Conservation (phyloP, 495 filamentous ascomycete species). For the Trichoderma virens region DNA sequence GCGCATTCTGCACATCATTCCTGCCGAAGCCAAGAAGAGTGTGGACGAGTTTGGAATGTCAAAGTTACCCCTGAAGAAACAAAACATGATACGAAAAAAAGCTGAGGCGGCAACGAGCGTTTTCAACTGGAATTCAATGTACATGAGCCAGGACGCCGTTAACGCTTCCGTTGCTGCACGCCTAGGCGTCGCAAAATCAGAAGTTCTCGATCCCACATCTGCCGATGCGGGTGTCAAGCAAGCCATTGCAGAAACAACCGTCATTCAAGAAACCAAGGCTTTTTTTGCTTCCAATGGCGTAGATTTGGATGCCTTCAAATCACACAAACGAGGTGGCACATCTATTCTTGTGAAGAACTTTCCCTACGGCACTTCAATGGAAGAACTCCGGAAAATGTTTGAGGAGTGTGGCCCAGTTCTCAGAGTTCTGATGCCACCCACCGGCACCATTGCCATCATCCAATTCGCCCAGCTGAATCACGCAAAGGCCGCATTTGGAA, state of each 20-base stretch:
- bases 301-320: conserved; percentile 84
- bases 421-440: conserved; percentile 81
- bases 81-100: conserved; percentile 79
- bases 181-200: conserved; percentile 79
- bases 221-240: conserved; percentile 92
- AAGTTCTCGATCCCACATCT: conserved; percentile 87
- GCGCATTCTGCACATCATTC: conserved; percentile 80
- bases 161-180: conserved; percentile 84
- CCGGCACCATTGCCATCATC: conserved; percentile 85
- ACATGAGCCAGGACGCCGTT: conserved; percentile 96
- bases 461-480: conserved; percentile 72
- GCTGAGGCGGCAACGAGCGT: conserved; percentile 62
- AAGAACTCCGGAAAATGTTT: conserved; percentile 59
- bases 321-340: conserved; percentile 70
- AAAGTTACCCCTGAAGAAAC: conserved; percentile 88
- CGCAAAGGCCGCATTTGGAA: conserved; percentile 71
- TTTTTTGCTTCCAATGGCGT: conserved; percentile 85
- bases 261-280: conserved; percentile 91
- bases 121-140: conserved; percentile 96
- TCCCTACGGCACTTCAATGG: conserved; percentile 64
- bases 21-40: conserved; percentile 68
- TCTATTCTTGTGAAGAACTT: conserved; percentile 95
- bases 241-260: conserved; percentile 89
- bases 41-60: conserved; percentile 83
- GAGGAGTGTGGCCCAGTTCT: conserved; percentile 66